Conservation (phyloP, 305 asterid species). For the Fraxinus albicans region DNA sequence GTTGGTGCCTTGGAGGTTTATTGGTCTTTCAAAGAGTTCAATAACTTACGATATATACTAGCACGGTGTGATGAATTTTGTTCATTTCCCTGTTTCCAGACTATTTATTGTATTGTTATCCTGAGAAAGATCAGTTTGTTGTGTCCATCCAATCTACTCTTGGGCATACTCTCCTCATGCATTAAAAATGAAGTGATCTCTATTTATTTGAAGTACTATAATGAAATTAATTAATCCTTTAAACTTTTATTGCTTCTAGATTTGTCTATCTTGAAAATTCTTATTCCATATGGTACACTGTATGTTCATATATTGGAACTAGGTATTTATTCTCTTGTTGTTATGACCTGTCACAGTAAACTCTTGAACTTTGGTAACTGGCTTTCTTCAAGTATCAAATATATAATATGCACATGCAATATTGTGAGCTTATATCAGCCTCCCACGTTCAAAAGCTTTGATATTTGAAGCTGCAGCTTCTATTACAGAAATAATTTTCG, state of each 20-base stretch:
- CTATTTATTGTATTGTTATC: background rate
- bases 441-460: background rate
- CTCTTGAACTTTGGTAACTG: background rate
- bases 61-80: background rate
- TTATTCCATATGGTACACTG: background rate
- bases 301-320: background rate
- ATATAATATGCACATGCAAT: background rate
- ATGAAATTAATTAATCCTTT: background rate
- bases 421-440: background rate
- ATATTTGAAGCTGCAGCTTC: background rate
- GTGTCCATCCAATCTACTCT: background rate
- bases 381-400: background rate
- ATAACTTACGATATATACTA: constrained; percentile 8
- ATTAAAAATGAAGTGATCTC: background rate
- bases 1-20: background rate
- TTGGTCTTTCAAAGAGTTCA: background rate
- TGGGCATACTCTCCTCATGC: background rate
- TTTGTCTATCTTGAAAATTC: background rate
- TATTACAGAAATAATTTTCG: background rate
- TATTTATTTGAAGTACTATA: background rate
- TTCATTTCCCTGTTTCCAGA: too few relatives aligned
- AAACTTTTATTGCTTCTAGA: background rate
- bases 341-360: background rate
- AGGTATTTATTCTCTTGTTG: background rate
- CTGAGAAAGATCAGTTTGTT: background rate